phyloP scores from a whole-genome alignment of 1,139 yeast species.

The Geotrichum klebahnii region DNA sequence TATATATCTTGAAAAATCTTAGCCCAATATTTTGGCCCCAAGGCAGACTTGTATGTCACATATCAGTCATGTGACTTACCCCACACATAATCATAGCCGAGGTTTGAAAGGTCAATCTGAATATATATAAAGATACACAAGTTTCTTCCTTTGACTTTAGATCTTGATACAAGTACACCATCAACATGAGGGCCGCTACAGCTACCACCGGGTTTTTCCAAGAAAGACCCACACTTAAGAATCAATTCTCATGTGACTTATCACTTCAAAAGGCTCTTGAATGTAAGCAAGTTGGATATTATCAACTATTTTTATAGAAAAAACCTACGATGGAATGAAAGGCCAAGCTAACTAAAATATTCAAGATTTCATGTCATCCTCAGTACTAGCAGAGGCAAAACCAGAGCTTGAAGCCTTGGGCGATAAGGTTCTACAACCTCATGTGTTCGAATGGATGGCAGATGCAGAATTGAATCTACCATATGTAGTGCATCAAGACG shows the following conservation, averaged over 20 bases:
- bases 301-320: background rate
- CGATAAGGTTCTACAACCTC: slow-evolving; percentile 27
- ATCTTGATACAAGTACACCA: background rate
- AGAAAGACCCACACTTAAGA: slow-evolving; percentile 27
- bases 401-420: slow-evolving; percentile 30
- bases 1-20: too few relatives aligned
- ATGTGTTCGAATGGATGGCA: slow-evolving; percentile 32
- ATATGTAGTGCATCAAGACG: slow-evolving; percentile 32
- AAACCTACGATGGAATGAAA: background rate
- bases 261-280: slow-evolving; percentile 29
- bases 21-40: too few relatives aligned
- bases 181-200: slow-evolving; percentile 26
- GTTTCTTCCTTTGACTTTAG: background rate
- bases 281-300: slow-evolving; percentile 8
- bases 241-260: slow-evolving; percentile 30
- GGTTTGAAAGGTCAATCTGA: too few relatives aligned
- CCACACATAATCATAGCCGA: too few relatives aligned
- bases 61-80: too few relatives aligned
- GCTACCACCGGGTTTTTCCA: slow-evolving; percentile 34
- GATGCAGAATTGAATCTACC: slow-evolving; percentile 37
- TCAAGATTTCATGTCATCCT: slow-evolving; percentile 22
- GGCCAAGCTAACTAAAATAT: background rate
- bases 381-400: slow-evolving; percentile 19
- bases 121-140: background rate
- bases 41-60: too few relatives aligned